Percentiles rank a stretch among this genome's conserved stretches.
phyloP scores from a whole-genome alignment of 441 rosid species.

The Euphorbia celastroides region DNA sequence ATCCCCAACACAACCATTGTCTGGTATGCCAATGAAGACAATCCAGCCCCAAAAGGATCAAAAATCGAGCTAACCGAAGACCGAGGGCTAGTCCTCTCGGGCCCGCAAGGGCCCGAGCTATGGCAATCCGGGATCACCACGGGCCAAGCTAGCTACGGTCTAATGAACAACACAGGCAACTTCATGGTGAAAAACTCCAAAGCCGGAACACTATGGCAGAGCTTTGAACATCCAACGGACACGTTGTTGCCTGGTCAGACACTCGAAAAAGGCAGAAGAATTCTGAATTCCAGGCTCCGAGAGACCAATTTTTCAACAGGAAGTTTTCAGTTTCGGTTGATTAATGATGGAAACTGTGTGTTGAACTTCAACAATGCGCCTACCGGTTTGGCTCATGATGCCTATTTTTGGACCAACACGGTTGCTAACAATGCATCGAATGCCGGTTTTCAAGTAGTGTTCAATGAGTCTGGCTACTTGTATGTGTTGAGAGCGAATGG shows the following conservation, averaged over 20 bases:
- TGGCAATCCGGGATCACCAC: not conserved
- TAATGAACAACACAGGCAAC: conserved; percentile 36
- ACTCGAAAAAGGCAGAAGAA: not conserved
- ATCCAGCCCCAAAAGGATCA: conserved; percentile 23
- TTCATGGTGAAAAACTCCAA: conserved; percentile 19
- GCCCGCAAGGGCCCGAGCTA: conserved; percentile 10
- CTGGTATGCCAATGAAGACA: conserved; percentile 28
- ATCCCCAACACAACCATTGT: conserved; percentile 20
- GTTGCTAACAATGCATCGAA: conserved; percentile 5
- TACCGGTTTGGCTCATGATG: not conserved
- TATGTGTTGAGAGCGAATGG: conserved; percentile 4
- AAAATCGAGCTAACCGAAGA: conserved; percentile 18
- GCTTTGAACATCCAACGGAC: conserved; percentile 38
- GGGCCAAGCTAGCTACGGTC: conserved; percentile 12
- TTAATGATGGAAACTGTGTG: conserved; percentile 20
- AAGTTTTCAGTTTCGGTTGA: conserved; percentile 31
- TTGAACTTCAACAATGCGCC: conserved; percentile 22
- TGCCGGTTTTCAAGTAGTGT: conserved; percentile 13
- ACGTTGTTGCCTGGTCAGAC: conserved; percentile 39
- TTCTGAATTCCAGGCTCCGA: conserved; percentile 16
- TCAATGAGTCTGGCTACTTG: not conserved
- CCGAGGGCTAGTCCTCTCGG: conserved; percentile 25
- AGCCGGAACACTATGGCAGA: not conserved
- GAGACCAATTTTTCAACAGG: conserved; percentile 29
- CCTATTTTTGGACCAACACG: conserved; percentile 15